A percentile compares a stretch with the other conserved stretches of the same genome.
Conservation (phyloP, 2,329 filamentous ascomycete genomes). For the Westerdykella aurantiaca region DNA sequence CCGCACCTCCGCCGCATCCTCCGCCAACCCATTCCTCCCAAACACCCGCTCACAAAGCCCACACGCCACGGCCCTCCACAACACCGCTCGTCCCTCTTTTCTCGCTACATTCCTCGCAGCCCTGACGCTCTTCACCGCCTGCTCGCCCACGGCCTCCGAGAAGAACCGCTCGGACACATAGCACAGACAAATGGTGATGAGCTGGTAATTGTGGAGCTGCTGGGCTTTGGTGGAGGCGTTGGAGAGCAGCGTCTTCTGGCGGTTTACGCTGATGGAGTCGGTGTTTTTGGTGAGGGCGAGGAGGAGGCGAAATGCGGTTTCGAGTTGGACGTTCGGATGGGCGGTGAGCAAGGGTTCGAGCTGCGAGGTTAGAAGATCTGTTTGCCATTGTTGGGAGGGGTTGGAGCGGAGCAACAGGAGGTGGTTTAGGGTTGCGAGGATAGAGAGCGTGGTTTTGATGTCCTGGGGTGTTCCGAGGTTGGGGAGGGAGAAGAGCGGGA, state of each 20-base stretch:
- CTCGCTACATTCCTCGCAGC: conserved; percentile 23
- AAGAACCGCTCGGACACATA: conserved; percentile 83
- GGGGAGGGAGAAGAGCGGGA: conserved; percentile 53
- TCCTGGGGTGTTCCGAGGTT: conserved; percentile 16
- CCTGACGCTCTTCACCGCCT: conserved; percentile 46
- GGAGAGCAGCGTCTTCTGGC: conserved; percentile 73
- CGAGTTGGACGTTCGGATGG: conserved; percentile 69
- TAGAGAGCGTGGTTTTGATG: conserved; percentile 38
- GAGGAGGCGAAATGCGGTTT: conserved; percentile 71
- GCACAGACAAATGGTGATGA: conserved; percentile 75
- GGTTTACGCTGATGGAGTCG: conserved; percentile 59
- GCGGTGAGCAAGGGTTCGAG: conserved; percentile 62
- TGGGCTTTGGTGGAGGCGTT: conserved; percentile 65
- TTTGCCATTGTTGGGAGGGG: conserved; percentile 44
- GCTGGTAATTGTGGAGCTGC: conserved; percentile 66
- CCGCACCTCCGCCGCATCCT: conserved; percentile 18
- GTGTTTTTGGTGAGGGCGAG: conserved; percentile 54
- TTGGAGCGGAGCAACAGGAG: conserved; percentile 44
- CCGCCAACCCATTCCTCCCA: conserved; percentile 20
- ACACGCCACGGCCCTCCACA: conserved; percentile 30
- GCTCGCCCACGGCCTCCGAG: conserved; percentile 66
- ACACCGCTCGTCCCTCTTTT: conserved; percentile 14
- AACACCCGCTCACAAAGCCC: conserved; percentile 29
- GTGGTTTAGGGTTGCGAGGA: conserved; percentile 46
- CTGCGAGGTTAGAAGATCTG: conserved; percentile 57